phyloP scores from a whole-genome alignment of 2,329 filamentous ascomycete genomes.

The Colletotrichum truncatum region DNA sequence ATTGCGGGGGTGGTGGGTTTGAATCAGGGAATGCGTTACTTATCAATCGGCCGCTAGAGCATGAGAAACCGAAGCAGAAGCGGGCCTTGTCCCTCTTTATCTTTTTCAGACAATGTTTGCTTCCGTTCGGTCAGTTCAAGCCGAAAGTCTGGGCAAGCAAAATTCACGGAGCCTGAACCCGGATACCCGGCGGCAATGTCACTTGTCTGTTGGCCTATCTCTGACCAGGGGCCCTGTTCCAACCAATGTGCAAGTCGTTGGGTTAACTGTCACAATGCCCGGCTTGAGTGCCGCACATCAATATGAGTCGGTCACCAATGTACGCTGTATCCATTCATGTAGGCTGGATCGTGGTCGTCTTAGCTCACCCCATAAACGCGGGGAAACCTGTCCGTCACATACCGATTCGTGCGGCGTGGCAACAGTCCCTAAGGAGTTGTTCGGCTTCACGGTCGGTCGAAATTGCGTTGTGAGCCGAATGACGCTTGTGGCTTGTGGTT shows the following conservation, averaged over 20 bases:
- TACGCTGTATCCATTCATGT: no score
- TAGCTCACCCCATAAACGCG: not conserved
- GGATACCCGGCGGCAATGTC: not conserved
- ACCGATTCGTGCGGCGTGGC: not conserved
- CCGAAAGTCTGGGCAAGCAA: not conserved
- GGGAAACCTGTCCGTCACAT: not conserved
- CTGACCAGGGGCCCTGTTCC: no score
- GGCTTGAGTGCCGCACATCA: no score
- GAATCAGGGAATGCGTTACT: not conserved
- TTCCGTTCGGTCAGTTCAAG: not conserved
- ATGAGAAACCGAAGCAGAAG: not conserved
- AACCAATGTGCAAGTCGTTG: no score
- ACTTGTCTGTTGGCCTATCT: not conserved
- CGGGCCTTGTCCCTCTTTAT: not conserved
- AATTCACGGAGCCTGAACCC: not conserved
- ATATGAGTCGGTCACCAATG: no score
- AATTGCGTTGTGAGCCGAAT: not conserved
- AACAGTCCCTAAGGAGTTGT: not conserved
- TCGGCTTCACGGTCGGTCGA: not conserved
- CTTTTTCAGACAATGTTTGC: not conserved
- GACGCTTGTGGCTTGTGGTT: not conserved
- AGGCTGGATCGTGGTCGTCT: no score
- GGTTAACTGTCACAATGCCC: no score
- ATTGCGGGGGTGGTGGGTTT: not conserved
- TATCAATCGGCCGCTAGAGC: conserved; percentile 23